Evolutionary conservation across 495 filamentous ascomycete species (phyloP), one percentile per base, ranked within the genome.

Genomic region (Penicillium riverlandense): DNA sequence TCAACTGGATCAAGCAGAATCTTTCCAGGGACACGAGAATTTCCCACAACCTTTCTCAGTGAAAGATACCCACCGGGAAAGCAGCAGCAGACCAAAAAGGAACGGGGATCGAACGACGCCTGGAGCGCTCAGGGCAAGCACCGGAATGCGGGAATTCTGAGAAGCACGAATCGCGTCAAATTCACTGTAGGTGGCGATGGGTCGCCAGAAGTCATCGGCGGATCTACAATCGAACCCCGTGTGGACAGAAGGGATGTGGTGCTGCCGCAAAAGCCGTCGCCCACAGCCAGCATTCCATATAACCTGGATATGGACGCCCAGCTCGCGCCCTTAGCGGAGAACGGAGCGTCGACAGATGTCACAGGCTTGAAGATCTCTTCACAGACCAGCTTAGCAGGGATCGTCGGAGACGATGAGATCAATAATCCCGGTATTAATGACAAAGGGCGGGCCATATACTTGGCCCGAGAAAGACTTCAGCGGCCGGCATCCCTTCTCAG

Each of bases 81-180:
- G 22, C 44, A 46, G 31, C 46, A 43, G 22, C 44, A 46, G 31
- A 27, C 49, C 29, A 48, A 48, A 41, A 50, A 52, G 38, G 47
- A 59, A 28, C 32, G 45, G 13, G 46, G 34, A 37, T 36, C 29
- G 31, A 53, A 57, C 41, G 47, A 53, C 32, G 52, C 22, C 2
- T 22, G 38, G 38, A 55, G 49, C 31, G 57, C 53, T 52, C 62
- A 59, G 55, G 57, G 45, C 54, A 66, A 38, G 53, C 40, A 58
- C 45, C 48, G 64, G 67, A 71, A 70, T 73, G 67, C 62, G 49
- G 60, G 63, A 50, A 66, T 66, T 62, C 62, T 61, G 32, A 62
- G 55, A 42, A 57, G 38, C 52, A 54, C 67, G 45, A 71, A 67
- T 63, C 59, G 59, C 38, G 55, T 65, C 45, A 61, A 69, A 40